A percentile compares a stretch with the other conserved stretches of the same genome.
Evolutionary conservation across 1,139 yeast genomes (phyloP).

Genomic region (Maudiozyma humilis): DNA sequence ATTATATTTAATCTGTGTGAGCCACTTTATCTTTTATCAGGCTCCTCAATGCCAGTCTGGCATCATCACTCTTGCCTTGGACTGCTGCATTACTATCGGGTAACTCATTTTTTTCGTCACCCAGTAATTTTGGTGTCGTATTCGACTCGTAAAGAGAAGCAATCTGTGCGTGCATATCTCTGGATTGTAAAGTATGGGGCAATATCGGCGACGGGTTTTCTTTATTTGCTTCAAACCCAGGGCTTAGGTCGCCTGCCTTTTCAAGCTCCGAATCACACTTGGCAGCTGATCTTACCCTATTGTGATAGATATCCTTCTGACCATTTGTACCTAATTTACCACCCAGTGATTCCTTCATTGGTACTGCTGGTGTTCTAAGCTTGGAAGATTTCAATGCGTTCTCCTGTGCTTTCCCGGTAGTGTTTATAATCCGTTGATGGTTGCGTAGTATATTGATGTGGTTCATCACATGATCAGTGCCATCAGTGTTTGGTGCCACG

Average conservation of each 20-base stretch:
- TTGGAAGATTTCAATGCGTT: background rate
- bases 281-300: too few species aligned
- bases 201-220: background rate
- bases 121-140: background rate
- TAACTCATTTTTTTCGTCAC: background rate
- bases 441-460: background rate
- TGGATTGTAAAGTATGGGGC: background rate
- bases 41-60: slow-evolving; percentile 25
- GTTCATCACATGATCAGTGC: background rate
- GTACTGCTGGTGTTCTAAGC: background rate
- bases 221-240: background rate
- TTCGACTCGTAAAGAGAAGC: background rate
- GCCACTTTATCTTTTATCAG: slow-evolving; percentile 18
- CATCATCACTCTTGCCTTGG: slow-evolving; percentile 23
- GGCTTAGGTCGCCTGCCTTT: too few species aligned
- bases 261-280: too few species aligned
- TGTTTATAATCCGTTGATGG: slow-evolving; percentile 3
- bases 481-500: background rate
- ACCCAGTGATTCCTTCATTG: background rate
- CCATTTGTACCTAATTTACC: too few species aligned
- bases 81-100: background rate
- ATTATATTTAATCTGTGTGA: background rate
- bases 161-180: background rate
- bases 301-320: too few species aligned
- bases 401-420: background rate